Evolutionary conservation across 1,284 basidiomycete genomes (phyloP), one percentile per base, ranked within the genome.

Genomic region (Neonothopanus nambi): DNA sequence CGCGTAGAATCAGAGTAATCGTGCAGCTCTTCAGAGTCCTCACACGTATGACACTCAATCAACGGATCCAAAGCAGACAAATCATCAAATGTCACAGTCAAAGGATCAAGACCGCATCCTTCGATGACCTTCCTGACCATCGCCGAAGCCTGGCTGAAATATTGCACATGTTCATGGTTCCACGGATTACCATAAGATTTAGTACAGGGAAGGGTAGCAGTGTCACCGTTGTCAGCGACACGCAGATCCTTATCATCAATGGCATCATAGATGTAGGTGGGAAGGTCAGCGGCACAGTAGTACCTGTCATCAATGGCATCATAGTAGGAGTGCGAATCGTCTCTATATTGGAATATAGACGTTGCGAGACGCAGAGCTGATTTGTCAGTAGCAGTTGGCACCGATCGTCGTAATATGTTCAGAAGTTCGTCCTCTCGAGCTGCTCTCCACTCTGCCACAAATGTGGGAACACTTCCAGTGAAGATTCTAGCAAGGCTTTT

Each of bases 31-130:
- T 13, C 30, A n/a, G 23, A n/a, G 39, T 12, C 18, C 35, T 28
- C 58, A 30, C 49, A 52, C 24, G 9, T 18, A 28, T 28, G 2
- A 40, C 51, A 52, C 24, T 52, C 42, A 11, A 44, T 18, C 12
- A 52, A 20, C 3, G 51, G 51, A 21, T 52, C 30, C 18, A 13
- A 20, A 8, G 15, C 8, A 20, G 8, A 26, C 12, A 52, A 24
- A 21, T 52, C 51, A 20, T 39, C 17, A 6, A 21, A 37, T 5
- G 51, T 52, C 3, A 42, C 17, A n/a, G 42, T 46, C 2, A 21
- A 7, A 18, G 43, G 43, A 40, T 52, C 36, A 7, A 52, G 35
- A 3, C 41, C 43, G 20, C 51, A 52, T 11, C 42, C 43, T 46
- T 52, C 36, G 18, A 46, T 15, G 20, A 52, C 28, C 15, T 7